These are phyloP conservation scores for Yarrowia yakushimensis DNA, from an alignment of 805 yeast species.

Conservation along the genomic window DNA sequence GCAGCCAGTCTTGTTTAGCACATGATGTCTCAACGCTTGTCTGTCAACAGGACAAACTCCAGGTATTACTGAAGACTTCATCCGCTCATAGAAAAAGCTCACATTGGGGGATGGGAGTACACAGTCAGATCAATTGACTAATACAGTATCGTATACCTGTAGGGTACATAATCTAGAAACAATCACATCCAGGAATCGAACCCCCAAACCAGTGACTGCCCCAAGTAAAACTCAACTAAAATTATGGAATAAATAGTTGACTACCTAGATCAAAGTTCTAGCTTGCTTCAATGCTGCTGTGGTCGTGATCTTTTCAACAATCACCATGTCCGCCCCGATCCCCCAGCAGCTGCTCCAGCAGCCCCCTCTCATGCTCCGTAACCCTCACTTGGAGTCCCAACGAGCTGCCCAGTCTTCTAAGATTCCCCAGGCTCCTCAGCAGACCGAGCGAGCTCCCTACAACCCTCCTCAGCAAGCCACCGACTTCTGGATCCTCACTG, in stretches of 20 bases:
- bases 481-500: background rate
- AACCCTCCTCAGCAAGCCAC: constrained; percentile 1
- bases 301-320: background rate
- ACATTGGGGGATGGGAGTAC: no score
- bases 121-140: no score
- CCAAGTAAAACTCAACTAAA: background rate
- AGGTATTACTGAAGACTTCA: no score
- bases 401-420: background rate
- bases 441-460: background rate
- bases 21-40: no score
- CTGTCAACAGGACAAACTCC: no score
- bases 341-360: constrained; percentile 10
- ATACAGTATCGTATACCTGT: no score
- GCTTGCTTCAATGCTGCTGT: background rate
- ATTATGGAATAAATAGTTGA: background rate
- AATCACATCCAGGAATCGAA: background rate
- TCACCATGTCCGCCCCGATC: background rate
- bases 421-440: background rate
- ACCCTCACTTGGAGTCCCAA: constrained; percentile 9
- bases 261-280: background rate
- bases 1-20: no score
- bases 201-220: background rate
- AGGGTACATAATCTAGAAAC: no score
- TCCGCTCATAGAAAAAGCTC: no score
- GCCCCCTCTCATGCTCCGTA: constrained; percentile 1